Conservation (phyloP, 495 filamentous ascomycete genomes). For the Xylaria nigripes region DNA sequence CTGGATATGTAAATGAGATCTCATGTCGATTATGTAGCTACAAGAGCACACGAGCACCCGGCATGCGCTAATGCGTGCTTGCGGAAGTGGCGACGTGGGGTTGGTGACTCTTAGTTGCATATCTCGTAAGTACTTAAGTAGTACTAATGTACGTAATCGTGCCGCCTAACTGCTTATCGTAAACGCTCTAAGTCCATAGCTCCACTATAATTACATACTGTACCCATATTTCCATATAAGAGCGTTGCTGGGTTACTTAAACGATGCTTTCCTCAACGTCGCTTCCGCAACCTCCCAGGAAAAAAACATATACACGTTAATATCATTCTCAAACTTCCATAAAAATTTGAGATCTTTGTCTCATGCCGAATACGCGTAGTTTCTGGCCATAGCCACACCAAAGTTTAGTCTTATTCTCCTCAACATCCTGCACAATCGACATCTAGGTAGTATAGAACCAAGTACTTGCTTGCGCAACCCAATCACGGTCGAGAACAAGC, state of each 20-base stretch:
- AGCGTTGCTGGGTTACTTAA: not conserved
- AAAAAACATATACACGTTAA: no score
- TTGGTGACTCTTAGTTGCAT: no score
- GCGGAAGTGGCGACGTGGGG: conserved; percentile 1
- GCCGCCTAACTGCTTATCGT: no score
- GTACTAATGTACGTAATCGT: no score
- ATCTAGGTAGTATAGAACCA: not conserved
- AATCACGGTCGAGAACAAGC: not conserved
- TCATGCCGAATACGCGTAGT: not conserved
- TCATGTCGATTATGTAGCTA: no score
- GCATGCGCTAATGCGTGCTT: no score
- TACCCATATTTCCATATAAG: not conserved
- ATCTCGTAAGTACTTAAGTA: not conserved
- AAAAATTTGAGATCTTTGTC: no score
- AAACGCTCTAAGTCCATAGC: no score
- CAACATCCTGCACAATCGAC: not conserved
- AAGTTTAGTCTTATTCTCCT: not conserved
- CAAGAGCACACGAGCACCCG: no score
- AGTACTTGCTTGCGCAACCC: not conserved
- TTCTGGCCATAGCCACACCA: not conserved
- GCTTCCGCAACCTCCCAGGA: not conserved
- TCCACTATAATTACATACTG: no score
- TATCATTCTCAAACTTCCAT: no score
- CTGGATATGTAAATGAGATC: no score
- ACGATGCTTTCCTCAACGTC: not conserved